Percentiles rank a stretch among this genome's conserved stretches.
phyloP scores from a whole-genome alignment of 345 rosid species.

The Euphorbia tirucalli region DNA sequence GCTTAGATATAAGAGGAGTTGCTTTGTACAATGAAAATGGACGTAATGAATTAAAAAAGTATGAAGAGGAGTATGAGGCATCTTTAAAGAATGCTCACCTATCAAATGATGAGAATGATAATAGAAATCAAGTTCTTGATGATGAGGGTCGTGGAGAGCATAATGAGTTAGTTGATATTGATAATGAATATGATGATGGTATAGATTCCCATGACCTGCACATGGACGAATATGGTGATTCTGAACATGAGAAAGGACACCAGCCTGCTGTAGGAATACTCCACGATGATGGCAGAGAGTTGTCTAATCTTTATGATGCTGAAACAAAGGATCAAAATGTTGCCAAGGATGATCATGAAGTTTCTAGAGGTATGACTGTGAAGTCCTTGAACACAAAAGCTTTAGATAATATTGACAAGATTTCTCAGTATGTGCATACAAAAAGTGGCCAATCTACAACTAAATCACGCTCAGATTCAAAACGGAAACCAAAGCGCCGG shows the following conservation, averaged over 20 bases:
- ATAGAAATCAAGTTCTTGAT: conserved; percentile 19
- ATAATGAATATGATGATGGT: conserved; percentile 49
- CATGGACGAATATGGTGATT: conserved; percentile 46
- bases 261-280: not conserved
- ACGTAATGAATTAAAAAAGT: conserved; percentile 67
- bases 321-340: conserved; percentile 32
- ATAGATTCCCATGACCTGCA: conserved; percentile 51
- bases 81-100: conserved; percentile 47
- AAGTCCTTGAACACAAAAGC: conserved; percentile 31
- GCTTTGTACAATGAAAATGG: conserved; percentile 92
- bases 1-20: conserved; percentile 30
- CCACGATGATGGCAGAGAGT: conserved; percentile 7
- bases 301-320: conserved; percentile 24
- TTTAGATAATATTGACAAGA: conserved; percentile 18
- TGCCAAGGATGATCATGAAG: conserved; percentile 41
- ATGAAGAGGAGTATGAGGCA: conserved; percentile 80
- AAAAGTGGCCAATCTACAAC: conserved; percentile 40
- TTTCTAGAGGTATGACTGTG: conserved; percentile 25
- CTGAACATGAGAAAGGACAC: conserved; percentile 40
- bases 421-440: conserved; percentile 22
- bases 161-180: conserved; percentile 30
- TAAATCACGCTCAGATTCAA: conserved; percentile 44
- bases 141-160: conserved; percentile 26
- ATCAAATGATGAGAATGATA: conserved; percentile 24
- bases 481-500: conserved; percentile 59